These are phyloP conservation scores for Solanum tarijense DNA, from an alignment of 257 asterid genomes.

Conservation along the genomic window DNA sequence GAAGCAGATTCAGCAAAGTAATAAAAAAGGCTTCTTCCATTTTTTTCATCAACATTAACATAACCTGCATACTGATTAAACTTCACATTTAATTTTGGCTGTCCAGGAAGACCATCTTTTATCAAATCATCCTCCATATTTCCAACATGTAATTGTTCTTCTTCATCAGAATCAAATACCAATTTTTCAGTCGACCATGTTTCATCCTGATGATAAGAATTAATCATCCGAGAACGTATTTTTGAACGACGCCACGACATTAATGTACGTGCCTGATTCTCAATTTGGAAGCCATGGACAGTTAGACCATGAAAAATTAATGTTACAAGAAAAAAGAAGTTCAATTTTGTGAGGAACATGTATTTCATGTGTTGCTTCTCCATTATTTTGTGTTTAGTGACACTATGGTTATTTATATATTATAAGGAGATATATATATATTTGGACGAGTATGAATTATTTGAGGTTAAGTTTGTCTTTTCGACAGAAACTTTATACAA, in stretches of 20 bases:
- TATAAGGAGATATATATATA: background rate
- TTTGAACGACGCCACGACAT: constrained; percentile 17
- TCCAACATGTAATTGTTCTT: constrained; percentile 2
- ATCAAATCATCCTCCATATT: constrained; percentile 27
- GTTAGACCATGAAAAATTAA: background rate
- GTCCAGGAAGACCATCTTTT: constrained; percentile 30
- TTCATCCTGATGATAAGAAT: background rate
- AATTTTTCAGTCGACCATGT: background rate
- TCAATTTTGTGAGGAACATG: constrained; percentile 1
- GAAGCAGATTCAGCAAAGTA: constrained; percentile 25
- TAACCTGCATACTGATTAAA: constrained; percentile 36
- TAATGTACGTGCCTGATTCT: constrained; percentile 16
- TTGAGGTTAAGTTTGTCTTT: background rate
- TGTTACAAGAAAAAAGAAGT: constrained; percentile 1
- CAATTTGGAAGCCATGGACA: constrained; percentile 11
- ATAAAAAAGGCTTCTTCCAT: constrained; percentile 27
- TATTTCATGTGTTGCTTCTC: constrained; percentile 3
- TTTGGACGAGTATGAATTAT: background rate
- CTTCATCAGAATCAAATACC: background rate
- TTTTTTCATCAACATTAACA: constrained; percentile 12
- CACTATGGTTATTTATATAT: background rate
- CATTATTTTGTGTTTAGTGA: constrained; percentile 7
- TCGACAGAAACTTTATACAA: background rate
- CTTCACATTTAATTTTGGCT: constrained; percentile 16
- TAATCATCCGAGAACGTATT: background rate